Conservation (phyloP, 257 asterid genomes). For the Solanum chmielewskii region DNA sequence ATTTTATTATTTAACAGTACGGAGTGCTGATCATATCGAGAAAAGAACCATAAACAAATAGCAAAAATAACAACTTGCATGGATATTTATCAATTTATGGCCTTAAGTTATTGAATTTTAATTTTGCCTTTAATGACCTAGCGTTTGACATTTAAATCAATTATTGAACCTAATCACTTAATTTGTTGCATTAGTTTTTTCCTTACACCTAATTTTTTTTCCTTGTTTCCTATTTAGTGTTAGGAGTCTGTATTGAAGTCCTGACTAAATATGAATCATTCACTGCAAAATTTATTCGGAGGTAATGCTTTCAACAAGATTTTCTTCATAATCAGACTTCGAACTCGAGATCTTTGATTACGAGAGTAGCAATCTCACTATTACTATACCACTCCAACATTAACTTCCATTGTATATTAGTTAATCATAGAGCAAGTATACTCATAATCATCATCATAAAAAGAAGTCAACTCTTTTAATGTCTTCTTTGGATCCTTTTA, state of each 20-base stretch:
- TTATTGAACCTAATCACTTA: neutral
- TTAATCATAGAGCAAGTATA: neutral
- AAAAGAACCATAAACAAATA: too few species aligned
- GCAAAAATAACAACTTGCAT: neutral
- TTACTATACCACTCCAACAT: too few species aligned
- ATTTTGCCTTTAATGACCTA: neutral
- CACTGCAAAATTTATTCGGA: too few species aligned
- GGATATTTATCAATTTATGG: neutral
- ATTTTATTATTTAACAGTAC: too few species aligned
- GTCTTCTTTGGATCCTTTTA: neutral
- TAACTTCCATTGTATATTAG: neutral
- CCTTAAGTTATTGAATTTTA: neutral
- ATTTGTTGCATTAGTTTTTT: neutral
- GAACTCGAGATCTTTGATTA: too few species aligned
- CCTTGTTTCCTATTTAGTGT: too few species aligned
- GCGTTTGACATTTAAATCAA: neutral
- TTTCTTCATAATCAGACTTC: too few species aligned
- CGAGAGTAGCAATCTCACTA: too few species aligned
- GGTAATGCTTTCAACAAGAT: rapidly evolving
- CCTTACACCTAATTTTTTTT: neutral
- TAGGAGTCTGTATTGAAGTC: rapidly evolving
- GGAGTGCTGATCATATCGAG: too few species aligned
- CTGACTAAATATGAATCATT: rapidly evolving
- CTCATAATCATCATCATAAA: neutral
- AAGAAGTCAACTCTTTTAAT: neutral